Base-by-base conservation (phyloP, 2,329 filamentous ascomycete species). In the Colletotrichum gigasporum region DNA sequence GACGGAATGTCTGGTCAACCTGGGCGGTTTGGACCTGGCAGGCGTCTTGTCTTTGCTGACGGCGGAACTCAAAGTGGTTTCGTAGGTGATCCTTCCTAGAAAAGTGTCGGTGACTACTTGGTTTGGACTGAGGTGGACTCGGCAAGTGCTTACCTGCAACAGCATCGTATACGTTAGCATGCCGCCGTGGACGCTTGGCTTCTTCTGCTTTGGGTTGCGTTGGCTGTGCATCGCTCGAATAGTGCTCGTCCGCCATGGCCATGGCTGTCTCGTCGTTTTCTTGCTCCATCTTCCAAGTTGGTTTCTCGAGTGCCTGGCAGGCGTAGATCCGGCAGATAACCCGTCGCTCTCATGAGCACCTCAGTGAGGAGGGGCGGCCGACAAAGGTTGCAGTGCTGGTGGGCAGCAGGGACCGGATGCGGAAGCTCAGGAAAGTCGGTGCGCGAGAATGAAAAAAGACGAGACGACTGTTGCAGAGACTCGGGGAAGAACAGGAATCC, bases 91-190 rank as follows among this genome's bases (percentile, higher is more conserved):
- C 34, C 66, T 60, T 22, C 66, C 65, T 67, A 37, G 14, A 10
- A 22, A 10, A n/a, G 9, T 16, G 35, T 65, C 24, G 50, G 45
- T 32, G n/a, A 39, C 32, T 10, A n/a, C n/a, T n/a, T n/a, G n/a
- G n/a, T n/a, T n/a, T n/a, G 11, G 7, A 11, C 22, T 22, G n/a
- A 39, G 2, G 16, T 37, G n/a, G 34, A 5, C 26, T 26, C n/a
- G 11, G 9, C 20, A n/a, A 7, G 26, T 32, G 70, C 76, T 69
- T 73, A 90, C 90, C 90, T 71, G 90, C 90, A 56, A 92, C 89
- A 14, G 90, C 90, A 76, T 94, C 91, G 75, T 91, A 94, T 18
- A 94, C 76, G 18, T 84, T 92, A 39, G 85, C 82, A 35, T 76
- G 72, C 14, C 75, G 74, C 42, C 75, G 72, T 68, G 35, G 12